Percentiles rank a stretch among this genome's conserved stretches.
Evolutionary conservation across 495 filamentous ascomycete species (phyloP).

Genomic region (Penicillium canescens): DNA sequence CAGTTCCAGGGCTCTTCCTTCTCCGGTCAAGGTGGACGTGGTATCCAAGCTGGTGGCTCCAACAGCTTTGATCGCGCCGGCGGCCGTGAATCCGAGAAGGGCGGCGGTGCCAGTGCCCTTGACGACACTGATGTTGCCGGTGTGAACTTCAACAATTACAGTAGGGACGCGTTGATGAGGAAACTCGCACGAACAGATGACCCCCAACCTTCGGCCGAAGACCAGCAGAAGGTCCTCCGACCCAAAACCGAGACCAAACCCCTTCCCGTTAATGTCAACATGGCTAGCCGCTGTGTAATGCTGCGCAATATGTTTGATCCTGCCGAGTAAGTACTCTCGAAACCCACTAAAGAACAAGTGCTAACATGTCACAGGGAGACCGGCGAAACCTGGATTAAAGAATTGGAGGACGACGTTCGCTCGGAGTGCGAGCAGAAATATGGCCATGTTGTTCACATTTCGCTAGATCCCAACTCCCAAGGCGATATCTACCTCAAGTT

Average conservation of each 20-base stretch:
- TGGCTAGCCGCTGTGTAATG: slow-evolving; percentile 92
- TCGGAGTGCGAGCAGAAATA: slow-evolving; percentile 94
- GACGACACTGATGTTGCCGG: slow-evolving; percentile 98
- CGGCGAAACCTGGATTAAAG: slow-evolving; percentile 87
- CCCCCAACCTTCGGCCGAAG: slow-evolving; percentile 60
- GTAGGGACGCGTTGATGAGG: slow-evolving; percentile 94
- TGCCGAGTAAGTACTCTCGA: slow-evolving; percentile 67
- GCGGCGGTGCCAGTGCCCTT: slow-evolving; percentile 86
- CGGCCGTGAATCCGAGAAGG: slow-evolving; percentile 87
- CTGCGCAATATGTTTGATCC: slow-evolving; percentile 96
- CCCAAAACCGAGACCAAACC: slow-evolving; percentile 81
- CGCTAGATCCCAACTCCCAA: slow-evolving; percentile 87
- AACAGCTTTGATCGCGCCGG: slow-evolving; percentile 91
- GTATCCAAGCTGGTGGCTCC: slow-evolving; percentile 75
- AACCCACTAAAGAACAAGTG: neutral
- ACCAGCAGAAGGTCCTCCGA: slow-evolving; percentile 70
- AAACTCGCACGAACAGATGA: slow-evolving; percentile 97
- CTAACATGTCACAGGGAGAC: slow-evolving; percentile 71
- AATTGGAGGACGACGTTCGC: slow-evolving; percentile 91
- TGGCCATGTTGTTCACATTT: slow-evolving; percentile 97
- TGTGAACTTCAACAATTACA: slow-evolving; percentile 99
- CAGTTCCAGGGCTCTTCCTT: slow-evolving; percentile 93
- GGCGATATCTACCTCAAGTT: slow-evolving; percentile 99
- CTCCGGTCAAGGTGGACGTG: slow-evolving; percentile 87
- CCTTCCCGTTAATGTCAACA: slow-evolving; percentile 81